A percentile compares a stretch with the other conserved stretches of the same genome.
Evolutionary conservation across 306 rosid genomes (phyloP).

Genomic region (Cyclanthera cordifolia): DNA sequence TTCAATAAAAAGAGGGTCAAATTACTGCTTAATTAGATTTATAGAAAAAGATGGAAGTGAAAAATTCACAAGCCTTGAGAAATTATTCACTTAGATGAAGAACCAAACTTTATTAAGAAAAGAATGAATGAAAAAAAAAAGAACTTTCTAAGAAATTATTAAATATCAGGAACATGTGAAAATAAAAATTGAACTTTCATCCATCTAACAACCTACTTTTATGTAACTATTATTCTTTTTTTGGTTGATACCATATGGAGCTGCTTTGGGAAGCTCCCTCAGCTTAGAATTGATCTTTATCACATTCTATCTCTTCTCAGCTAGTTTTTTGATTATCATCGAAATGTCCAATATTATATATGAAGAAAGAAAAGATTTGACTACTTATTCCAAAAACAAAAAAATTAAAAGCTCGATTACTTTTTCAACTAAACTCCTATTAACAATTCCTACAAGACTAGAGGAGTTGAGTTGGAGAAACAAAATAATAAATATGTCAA

Average conservation of each 20-base stretch:
- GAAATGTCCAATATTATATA: background rate
- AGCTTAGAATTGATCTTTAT: background rate
- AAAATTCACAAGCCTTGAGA: background rate
- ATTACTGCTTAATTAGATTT: background rate
- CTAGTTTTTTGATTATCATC: background rate
- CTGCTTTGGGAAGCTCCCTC: background rate
- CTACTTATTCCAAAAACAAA: background rate
- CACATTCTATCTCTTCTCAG: background rate
- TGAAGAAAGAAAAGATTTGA: background rate
- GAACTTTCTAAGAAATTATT: too few relatives aligned
- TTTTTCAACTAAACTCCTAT: background rate
- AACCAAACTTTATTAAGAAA: too few relatives aligned
- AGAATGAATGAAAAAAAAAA: too few relatives aligned
- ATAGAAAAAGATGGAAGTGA: background rate
- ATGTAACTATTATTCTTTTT: background rate
- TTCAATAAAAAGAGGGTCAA: conserved; percentile 17
- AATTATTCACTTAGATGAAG: too few relatives aligned
- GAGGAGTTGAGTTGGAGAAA: background rate
- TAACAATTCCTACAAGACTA: background rate
- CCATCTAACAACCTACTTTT: background rate
- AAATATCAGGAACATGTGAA: background rate
- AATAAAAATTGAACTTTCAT: background rate
- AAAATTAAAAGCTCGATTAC: background rate
- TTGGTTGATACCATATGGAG: background rate
- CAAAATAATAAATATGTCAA: background rate